Percentiles rank a stretch among this genome's conserved stretches.
Conservation (phyloP, 192 early-diverging fungal genomes). For the Haplosporangium gracile region DNA sequence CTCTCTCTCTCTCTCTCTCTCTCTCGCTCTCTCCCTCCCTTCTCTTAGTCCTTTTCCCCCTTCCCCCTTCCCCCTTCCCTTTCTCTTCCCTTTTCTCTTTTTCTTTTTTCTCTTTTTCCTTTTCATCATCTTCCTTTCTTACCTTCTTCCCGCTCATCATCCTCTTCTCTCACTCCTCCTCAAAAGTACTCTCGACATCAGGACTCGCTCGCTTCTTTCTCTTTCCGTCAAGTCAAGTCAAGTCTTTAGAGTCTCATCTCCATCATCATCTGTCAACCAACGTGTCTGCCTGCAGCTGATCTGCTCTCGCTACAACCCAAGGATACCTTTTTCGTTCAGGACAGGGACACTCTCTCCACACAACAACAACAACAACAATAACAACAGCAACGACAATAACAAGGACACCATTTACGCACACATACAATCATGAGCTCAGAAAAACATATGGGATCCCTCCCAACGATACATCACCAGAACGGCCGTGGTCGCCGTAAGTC, state of each 20-base stretch:
- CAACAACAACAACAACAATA: too few species aligned
- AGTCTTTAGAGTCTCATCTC: background rate
- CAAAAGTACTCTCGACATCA: background rate
- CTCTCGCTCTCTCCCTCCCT: slow-evolving; percentile 7
- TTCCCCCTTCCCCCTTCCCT: background rate
- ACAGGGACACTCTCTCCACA: too few species aligned
- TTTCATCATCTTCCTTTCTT: background rate
- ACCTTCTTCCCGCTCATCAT: background rate
- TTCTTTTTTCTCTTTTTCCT: background rate
- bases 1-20: background rate
- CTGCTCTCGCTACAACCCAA: background rate
- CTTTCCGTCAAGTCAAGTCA: background rate
- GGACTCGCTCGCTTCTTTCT: background rate
- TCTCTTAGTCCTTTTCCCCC: background rate
- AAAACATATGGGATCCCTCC: slow-evolving; percentile 49
- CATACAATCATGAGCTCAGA: slow-evolving; percentile 45
- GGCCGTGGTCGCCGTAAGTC: slow-evolving; percentile 41
- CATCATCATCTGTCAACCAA: background rate
- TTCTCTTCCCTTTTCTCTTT: slow-evolving; percentile 8
- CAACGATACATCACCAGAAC: slow-evolving; percentile 55
- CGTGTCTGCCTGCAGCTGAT: background rate
- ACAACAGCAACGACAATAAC: too few species aligned
- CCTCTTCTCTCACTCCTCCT: background rate
- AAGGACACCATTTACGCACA: background rate
- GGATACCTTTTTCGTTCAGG: too few species aligned